phyloP scores from a whole-genome alignment of 75 land plant species.

The Picea sitchensis region DNA sequence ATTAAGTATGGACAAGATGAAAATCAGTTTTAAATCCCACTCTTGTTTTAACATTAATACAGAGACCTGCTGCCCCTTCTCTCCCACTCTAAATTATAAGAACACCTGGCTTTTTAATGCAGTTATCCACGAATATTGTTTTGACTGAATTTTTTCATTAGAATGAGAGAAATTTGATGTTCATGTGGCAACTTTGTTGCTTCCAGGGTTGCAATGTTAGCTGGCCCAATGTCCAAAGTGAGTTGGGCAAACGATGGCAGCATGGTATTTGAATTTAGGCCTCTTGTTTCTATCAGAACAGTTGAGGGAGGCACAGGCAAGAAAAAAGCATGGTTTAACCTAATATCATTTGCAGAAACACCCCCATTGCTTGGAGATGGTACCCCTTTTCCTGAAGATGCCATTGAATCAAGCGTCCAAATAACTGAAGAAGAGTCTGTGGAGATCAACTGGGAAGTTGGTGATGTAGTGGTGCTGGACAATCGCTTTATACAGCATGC shows the following conservation, averaged over 20 bases:
- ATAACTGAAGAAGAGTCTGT: constrained; percentile 35
- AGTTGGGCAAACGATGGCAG: not conserved
- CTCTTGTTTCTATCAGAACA: constrained; percentile 1
- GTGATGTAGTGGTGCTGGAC: constrained; percentile 38
- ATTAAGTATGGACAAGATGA: too few relatives aligned
- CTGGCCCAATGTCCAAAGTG: not conserved
- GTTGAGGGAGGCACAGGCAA: not conserved
- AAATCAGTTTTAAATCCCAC: too few relatives aligned
- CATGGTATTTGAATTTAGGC: not conserved
- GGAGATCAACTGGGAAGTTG: constrained; percentile 34
- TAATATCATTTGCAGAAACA: not conserved
- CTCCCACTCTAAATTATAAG: too few relatives aligned
- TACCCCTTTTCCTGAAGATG: constrained; percentile 15
- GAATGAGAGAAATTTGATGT: too few relatives aligned
- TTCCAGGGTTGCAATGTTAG: not conserved
- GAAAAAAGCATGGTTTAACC: not conserved
- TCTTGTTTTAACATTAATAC: too few relatives aligned
- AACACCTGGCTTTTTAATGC: too few relatives aligned
- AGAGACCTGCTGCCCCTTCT: too few relatives aligned
- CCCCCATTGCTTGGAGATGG: constrained; percentile 20
- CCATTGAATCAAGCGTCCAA: constrained; percentile 19
- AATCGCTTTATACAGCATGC: constrained; percentile 33
- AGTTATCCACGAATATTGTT: too few relatives aligned
- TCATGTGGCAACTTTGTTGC: not conserved
- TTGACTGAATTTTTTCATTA: too few relatives aligned